A percentile compares a stretch with the other conserved stretches of the same genome.
These are phyloP conservation scores for Plasmodium relictum DNA, from an alignment of 169 alveolate genomes.

Conservation along the genomic window DNA sequence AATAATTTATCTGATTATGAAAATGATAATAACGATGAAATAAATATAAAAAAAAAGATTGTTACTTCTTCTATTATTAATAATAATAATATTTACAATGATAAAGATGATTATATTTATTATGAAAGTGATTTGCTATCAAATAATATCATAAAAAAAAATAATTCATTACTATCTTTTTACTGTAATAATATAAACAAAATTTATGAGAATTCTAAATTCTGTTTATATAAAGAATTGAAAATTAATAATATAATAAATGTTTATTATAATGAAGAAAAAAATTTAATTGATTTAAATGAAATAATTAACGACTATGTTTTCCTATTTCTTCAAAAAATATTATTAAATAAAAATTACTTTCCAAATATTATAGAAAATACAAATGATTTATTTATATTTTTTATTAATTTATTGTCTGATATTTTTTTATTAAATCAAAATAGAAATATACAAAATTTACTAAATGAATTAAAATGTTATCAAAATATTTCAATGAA, in stretches of 20 bases:
- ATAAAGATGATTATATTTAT: background rate
- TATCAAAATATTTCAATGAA: constrained; percentile 5
- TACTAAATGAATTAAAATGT: constrained; percentile 15
- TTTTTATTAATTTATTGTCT: constrained; percentile 31
- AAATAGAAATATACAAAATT: constrained; percentile 39
- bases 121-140: background rate
- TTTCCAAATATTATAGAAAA: constrained; percentile 38
- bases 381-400: constrained; percentile 65
- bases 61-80: too few species aligned
- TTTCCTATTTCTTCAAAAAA: constrained; percentile 40
- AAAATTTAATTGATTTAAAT: background rate
- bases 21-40: too few species aligned
- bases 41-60: too few species aligned
- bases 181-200: constrained; percentile 10
- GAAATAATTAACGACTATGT: constrained; percentile 46
- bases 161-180: constrained; percentile 8
- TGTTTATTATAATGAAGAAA: constrained; percentile 56
- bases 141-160: background rate
- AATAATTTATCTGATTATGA: too few species aligned
- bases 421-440: constrained; percentile 28
- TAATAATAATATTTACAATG: too few species aligned
- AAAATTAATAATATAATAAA: constrained; percentile 43
- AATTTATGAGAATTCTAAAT: background rate
- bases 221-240: constrained; percentile 28
- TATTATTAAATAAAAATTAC: constrained; percentile 31